Base-by-base conservation (phyloP, 805 yeast species). In the Candida patagonica region DNA sequence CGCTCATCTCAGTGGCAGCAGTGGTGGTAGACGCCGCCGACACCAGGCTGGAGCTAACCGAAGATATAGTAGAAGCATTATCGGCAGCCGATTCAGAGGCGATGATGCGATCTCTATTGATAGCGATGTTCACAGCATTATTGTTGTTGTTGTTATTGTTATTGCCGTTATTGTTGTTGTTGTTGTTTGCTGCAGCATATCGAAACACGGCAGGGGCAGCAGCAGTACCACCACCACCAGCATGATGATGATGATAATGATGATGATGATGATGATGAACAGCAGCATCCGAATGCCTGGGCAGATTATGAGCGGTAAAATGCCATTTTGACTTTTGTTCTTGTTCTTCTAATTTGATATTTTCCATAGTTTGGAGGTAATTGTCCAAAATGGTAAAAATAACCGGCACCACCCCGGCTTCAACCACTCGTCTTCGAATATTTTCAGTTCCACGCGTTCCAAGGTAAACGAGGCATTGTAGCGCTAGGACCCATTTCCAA, bases 401-500 rank as follows among this genome's bases (percentile, higher is more conserved):
- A 3, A 89, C 76, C 1, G 96, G 96, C 29, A 92, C 72, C 45
- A 87, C 78, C 4, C 96, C 97, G 1, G 96, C 94, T 46, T 82
- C 78, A 7, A 87, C 96, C 6, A 92, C 83, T 52, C 87, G 77
- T 50, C 80, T 78, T 38, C 98, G 69, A 36, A 88, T 84, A 38
- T 68, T 65, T 59, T 88, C 96, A 1, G 94, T 78, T 19, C 98
- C 98, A 49, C 96, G 71, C 1, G 96, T 87, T 10, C 96, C 96
- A 15, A 89, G 77, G 41, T 86, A 70, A 1, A 89, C 94, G 41
- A 89, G 65, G 57, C 96, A 88, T 64, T 89, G 98, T 55, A 92
- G 78, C 0, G 96, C 84, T 40, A 89, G 65, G 5, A 95, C 84
- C 98, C 98, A 89, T 63, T 89, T 89, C 96, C 96, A 89, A 0